Evolutionary conservation across 768 basidiomycete species (phyloP).

Genomic region (Boletus coccyginus): DNA sequence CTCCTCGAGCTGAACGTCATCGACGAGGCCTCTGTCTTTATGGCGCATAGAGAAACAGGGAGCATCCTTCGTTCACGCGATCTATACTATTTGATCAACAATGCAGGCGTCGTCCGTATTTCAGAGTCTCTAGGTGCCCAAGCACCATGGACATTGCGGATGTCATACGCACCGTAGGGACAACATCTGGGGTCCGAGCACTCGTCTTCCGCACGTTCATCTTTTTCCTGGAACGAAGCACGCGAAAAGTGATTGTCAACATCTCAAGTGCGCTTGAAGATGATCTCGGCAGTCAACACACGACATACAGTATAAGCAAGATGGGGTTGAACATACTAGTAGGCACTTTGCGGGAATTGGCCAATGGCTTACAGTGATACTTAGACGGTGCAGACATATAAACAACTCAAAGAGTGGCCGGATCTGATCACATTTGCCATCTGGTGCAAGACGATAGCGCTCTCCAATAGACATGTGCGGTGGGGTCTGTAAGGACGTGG

Average conservation of each 20-base stretch:
- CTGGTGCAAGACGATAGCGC: constrained; percentile 31
- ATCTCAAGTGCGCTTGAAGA: constrained; percentile 30
- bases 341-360: constrained; percentile 26
- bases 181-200: constrained; percentile 32
- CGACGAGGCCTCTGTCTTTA: constrained; percentile 7
- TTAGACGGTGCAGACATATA: constrained; percentile 28
- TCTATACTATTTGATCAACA: constrained; percentile 11
- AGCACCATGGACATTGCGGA: constrained; percentile 21
- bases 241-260: constrained; percentile 32
- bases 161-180: constrained; percentile 21
- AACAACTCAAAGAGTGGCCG: constrained; percentile 32
- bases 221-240: constrained; percentile 31
- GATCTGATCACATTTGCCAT: constrained; percentile 30
- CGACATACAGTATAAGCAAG: constrained; percentile 34
- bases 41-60: too few relatives aligned
- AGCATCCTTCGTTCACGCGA: too few relatives aligned
- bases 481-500: constrained; percentile 9
- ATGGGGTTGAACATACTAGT: constrained; percentile 24
- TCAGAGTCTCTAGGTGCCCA: constrained; percentile 7
- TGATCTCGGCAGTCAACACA: constrained; percentile 25
- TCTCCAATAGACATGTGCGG: constrained; percentile 29
- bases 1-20: constrained; percentile 24
- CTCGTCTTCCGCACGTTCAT: too few relatives aligned
- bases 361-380: constrained; percentile 15
- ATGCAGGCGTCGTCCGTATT: constrained; percentile 33